These are phyloP conservation scores for Skeletonema menzelii DNA, from an alignment of 108 stramenopile species.

Conservation along the genomic window DNA sequence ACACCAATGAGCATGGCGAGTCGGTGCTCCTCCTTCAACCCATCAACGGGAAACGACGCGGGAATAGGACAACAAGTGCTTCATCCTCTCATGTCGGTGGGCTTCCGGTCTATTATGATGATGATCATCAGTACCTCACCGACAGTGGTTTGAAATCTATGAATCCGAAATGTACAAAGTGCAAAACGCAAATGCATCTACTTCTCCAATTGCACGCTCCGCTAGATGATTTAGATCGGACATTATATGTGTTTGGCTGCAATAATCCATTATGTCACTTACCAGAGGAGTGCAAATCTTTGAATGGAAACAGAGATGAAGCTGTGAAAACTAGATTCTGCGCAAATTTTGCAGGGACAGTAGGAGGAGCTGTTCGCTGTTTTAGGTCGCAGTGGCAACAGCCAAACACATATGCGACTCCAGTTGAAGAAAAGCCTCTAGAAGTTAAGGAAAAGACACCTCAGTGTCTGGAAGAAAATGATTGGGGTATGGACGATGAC, in stretches of 20 bases:
- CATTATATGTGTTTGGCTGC: slow-evolving; percentile 58
- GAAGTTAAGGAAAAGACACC: not conserved
- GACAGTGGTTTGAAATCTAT: not conserved
- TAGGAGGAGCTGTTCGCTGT: slow-evolving; percentile 48
- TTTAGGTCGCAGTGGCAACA: slow-evolving; percentile 33
- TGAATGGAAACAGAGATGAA: not conserved
- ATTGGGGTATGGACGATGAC: slow-evolving; percentile 53
- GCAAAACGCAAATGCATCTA: slow-evolving; percentile 53
- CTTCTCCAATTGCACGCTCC: slow-evolving; percentile 59
- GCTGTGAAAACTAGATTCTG: slow-evolving; percentile 27
- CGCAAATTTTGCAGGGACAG: slow-evolving; percentile 27
- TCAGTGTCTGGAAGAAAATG: slow-evolving; percentile 35
- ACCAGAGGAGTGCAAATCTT: not conserved
- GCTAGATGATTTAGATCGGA: slow-evolving; percentile 39
- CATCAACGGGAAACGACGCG: slow-evolving; percentile 27
- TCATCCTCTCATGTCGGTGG: slow-evolving; percentile 58
- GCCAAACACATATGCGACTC: not conserved
- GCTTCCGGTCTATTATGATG: slow-evolving; percentile 32
- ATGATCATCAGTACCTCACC: slow-evolving; percentile 6
- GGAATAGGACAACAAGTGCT: slow-evolving; percentile 7
- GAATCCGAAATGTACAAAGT: slow-evolving; percentile 46
- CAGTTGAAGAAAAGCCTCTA: not conserved
- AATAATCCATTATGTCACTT: slow-evolving; percentile 49
- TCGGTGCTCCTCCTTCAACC: slow-evolving; percentile 59
- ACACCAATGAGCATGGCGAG: slow-evolving; percentile 66